Evolutionary conservation across 352 stramenopile genomes (phyloP).

Genomic region (Phytophthora boehmeriae): DNA sequence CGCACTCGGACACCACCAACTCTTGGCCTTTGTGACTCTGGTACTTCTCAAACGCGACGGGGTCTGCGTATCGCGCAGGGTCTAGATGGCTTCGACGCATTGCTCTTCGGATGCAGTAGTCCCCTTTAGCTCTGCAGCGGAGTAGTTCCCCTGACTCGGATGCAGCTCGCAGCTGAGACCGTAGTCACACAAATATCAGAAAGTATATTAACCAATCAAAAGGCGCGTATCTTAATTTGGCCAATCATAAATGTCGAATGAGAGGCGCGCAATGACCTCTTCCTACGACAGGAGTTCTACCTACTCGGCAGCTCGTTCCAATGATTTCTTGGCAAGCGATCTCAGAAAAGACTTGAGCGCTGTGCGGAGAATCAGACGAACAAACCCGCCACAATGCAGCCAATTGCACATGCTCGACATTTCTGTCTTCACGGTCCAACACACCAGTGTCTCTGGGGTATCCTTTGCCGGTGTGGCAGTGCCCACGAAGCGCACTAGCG

Average conservation of each 20-base stretch:
- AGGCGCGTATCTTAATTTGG: conserved; percentile 5
- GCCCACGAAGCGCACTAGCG: conserved; percentile 55
- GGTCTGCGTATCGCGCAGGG: conserved; percentile 38
- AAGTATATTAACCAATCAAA: conserved; percentile 4
- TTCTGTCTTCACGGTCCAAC: conserved; percentile 46
- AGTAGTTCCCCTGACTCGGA: no score
- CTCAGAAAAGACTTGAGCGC: conserved; percentile 37
- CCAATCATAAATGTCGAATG: conserved; percentile 13
- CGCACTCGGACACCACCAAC: conserved; percentile 59
- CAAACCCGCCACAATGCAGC: conserved; percentile 42
- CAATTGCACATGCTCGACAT: conserved; percentile 18
- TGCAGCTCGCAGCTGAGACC: not conserved
- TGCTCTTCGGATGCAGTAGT: not conserved
- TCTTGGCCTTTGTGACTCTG: conserved; percentile 58
- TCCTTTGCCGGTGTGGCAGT: conserved; percentile 12
- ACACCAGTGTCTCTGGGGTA: conserved; percentile 43
- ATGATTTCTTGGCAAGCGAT: conserved; percentile 15
- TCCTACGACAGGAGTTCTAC: no score
- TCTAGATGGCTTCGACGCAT: conserved; percentile 35
- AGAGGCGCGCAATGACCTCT: no score
- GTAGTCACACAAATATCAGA: not conserved
- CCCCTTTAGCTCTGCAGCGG: no score
- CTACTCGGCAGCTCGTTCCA: not conserved
- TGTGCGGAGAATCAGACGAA: conserved; percentile 38
- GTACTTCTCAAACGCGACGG: conserved; percentile 54